These are phyloP conservation scores for Fagopyrum esculentum DNA, from an alignment of 148 eudicot species.

Conservation along the genomic window DNA sequence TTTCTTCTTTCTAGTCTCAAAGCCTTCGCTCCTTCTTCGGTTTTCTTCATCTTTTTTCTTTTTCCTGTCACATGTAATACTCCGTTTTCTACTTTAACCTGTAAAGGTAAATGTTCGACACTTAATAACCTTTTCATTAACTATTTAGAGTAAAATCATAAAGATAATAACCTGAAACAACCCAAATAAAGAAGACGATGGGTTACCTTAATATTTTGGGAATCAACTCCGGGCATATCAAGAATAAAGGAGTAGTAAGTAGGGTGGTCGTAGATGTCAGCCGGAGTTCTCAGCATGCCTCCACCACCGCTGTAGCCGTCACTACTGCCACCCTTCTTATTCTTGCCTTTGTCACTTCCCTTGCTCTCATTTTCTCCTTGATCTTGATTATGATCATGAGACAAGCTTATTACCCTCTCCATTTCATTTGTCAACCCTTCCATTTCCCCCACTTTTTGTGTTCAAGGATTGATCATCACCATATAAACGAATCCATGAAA, in stretches of 20 bases:
- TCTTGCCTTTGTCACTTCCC: neutral
- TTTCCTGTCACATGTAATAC: conserved; percentile 29
- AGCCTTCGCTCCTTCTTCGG: conserved; percentile 19
- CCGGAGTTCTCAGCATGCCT: conserved; percentile 30
- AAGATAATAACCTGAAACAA: too few relatives aligned
- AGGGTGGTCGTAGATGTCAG: conserved; percentile 35
- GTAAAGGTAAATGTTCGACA: neutral
- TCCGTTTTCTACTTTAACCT: conserved; percentile 38
- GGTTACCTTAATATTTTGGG: conserved; percentile 32
- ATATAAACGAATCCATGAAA: neutral
- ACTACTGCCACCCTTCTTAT: conserved; percentile 1
- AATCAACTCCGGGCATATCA: conserved; percentile 43
- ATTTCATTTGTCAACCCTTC: conserved; percentile 9
- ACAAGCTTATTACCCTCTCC: neutral
- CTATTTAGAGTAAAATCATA: too few relatives aligned
- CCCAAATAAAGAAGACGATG: neutral
- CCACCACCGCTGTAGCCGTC: neutral
- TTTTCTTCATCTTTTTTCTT: conserved; percentile 25
- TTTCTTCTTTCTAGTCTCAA: conserved; percentile 34
- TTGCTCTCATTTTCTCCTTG: neutral
- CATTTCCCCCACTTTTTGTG: neutral
- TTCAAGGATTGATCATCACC: neutral
- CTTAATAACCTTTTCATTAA: too few relatives aligned
- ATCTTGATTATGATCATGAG: neutral
- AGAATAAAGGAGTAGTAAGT: conserved; percentile 25